These are phyloP conservation scores for Aegilops longissima DNA, from an alignment of 176 grass and related monocot species.

Conservation along the genomic window DNA sequence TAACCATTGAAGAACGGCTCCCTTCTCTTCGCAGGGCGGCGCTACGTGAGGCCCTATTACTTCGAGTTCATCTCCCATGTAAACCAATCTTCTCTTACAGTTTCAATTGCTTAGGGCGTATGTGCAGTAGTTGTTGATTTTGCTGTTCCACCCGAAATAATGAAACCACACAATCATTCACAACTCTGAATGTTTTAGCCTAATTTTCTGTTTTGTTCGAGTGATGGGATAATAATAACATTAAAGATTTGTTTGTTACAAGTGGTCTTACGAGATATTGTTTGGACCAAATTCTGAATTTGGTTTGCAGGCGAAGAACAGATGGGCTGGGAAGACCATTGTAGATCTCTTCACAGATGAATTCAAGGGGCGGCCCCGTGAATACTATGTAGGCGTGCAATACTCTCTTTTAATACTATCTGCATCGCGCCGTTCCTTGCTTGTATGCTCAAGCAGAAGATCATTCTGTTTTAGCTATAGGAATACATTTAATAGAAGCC, in stretches of 20 bases:
- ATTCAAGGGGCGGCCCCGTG: slow-evolving; percentile 74
- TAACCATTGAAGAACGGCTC: neutral
- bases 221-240: too few relatives aligned
- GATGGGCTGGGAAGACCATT: slow-evolving; percentile 89
- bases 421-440: neutral
- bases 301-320: slow-evolving; percentile 74
- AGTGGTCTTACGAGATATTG: neutral
- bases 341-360: slow-evolving; percentile 96
- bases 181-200: neutral
- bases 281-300: slow-evolving; percentile 12
- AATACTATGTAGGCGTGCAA: slow-evolving; percentile 75
- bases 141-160: neutral
- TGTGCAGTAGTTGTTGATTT: neutral
- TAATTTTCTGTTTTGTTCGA: neutral
- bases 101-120: neutral
- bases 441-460: neutral
- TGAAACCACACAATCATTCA: neutral
- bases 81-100: neutral
- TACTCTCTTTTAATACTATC: neutral
- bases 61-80: slow-evolving; percentile 98
- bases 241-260: neutral
- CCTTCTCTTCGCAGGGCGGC: slow-evolving; percentile 52
- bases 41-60: slow-evolving; percentile 92
- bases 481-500: neutral
- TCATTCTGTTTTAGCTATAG: neutral